A percentile compares a stretch with the other conserved stretches of the same genome.
Evolutionary conservation across 176 grass and related monocot species (phyloP).

Genomic region (Oryza nivara): DNA sequence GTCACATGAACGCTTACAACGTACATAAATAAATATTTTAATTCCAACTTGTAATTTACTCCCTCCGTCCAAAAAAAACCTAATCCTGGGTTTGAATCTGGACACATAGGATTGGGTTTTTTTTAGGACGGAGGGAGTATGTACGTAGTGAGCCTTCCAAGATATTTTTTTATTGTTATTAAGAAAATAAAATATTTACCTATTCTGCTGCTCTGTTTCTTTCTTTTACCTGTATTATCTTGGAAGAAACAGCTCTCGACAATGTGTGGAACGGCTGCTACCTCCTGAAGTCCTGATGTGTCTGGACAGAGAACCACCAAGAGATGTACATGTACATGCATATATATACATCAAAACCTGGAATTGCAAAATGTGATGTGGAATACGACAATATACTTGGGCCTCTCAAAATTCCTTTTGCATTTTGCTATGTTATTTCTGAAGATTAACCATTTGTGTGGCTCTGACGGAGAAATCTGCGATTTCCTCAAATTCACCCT

Average conservation of each 20-base stretch:
- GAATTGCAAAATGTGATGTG: constrained; percentile 76
- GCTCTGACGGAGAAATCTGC: constrained; percentile 84
- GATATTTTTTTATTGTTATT: no score
- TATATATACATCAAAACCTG: constrained; percentile 63
- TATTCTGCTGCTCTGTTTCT: constrained; percentile 17
- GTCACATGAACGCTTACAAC: no score
- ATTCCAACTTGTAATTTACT: no score
- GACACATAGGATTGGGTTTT: no score
- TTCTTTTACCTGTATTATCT: background rate
- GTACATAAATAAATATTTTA: no score
- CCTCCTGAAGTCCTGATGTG: constrained; percentile 34
- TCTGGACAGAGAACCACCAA: constrained; percentile 29
- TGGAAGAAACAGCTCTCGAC: constrained; percentile 6
- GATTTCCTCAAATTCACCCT: constrained; percentile 74
- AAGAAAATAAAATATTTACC: constrained; percentile 9
- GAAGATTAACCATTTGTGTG: constrained; percentile 67
- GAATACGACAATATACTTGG: constrained; percentile 61
- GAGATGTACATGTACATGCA: constrained; percentile 38
- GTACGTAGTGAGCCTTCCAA: no score
- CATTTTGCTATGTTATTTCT: constrained; percentile 81
- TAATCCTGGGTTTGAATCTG: no score
- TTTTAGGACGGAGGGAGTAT: no score
- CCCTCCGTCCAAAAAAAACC: no score
- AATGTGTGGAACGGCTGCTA: constrained; percentile 22
- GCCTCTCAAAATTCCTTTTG: constrained; percentile 80